A percentile compares a stretch with the other conserved stretches of the same genome.
phyloP scores from a whole-genome alignment of 768 basidiomycete genomes.

The Lactifluus piperatus region DNA sequence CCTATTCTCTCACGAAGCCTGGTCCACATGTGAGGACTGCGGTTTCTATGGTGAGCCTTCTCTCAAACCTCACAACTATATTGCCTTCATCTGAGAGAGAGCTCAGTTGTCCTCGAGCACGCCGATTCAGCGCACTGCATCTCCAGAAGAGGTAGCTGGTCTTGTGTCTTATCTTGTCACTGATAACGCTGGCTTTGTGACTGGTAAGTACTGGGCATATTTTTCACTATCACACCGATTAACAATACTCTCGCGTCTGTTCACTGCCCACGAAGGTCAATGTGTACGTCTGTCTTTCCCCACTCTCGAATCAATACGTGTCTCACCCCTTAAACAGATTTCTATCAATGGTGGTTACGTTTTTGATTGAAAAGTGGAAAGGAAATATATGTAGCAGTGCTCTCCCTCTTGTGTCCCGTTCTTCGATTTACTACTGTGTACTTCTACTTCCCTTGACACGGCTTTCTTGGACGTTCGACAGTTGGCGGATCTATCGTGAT shows the following conservation, averaged over 20 bases:
- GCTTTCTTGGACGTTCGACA: too few species aligned
- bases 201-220: slow-evolving; percentile 6
- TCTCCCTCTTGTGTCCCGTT: too few species aligned
- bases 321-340: not conserved
- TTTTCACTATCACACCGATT: not conserved
- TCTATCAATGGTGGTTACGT: slow-evolving; percentile 2
- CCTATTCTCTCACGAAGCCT: not conserved
- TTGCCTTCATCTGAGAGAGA: not conserved
- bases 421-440: too few species aligned
- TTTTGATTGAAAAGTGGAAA: slow-evolving; percentile 1
- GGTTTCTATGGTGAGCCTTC: not conserved
- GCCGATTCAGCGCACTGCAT: slow-evolving; percentile 1
- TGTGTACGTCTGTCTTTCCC: slow-evolving; percentile 5
- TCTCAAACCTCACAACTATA: not conserved
- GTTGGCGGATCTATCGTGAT: too few species aligned
- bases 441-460: too few species aligned
- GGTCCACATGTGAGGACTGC: not conserved
- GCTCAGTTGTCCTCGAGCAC: not conserved
- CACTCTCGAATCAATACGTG: too few species aligned
- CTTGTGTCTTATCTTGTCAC: slow-evolving; percentile 20
- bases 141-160: slow-evolving; percentile 18
- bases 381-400: not conserved
- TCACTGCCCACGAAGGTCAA: slow-evolving; percentile 3
- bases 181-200: slow-evolving; percentile 16
- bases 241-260: not conserved